Evolutionary conservation across 2,329 filamentous ascomycete species (phyloP).

Genomic region (Apiospora rasikravindrae): DNA sequence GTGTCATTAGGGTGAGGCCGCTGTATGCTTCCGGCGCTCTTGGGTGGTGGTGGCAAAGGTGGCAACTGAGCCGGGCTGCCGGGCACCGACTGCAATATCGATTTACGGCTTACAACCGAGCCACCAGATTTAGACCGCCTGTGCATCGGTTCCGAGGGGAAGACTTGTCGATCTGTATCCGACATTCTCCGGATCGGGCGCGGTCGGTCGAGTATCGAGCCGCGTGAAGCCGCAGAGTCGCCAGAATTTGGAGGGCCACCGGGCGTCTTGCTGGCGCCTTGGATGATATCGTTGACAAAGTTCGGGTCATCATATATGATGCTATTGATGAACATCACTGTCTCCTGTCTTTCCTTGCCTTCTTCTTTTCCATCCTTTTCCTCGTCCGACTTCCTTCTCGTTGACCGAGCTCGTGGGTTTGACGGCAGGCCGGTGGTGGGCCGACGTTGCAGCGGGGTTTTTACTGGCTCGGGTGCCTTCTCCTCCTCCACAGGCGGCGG

Average conservation of each 20-base stretch:
- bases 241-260: slow-evolving; percentile 30
- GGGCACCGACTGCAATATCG: slow-evolving; percentile 48
- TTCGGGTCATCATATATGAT: slow-evolving; percentile 60
- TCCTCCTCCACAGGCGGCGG: slow-evolving; percentile 36
- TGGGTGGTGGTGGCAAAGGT: slow-evolving; percentile 55
- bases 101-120: slow-evolving; percentile 51
- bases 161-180: slow-evolving; percentile 52
- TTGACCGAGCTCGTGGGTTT: slow-evolving; percentile 49
- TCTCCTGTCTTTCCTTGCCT: slow-evolving; percentile 44
- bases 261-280: slow-evolving; percentile 44
- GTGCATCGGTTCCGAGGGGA: slow-evolving; percentile 53
- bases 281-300: slow-evolving; percentile 55
- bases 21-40: slow-evolving; percentile 43
- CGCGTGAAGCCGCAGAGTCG: slow-evolving; percentile 36
- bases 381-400: slow-evolving; percentile 38
- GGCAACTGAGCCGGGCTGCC: slow-evolving; percentile 57
- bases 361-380: slow-evolving; percentile 37
- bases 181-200: slow-evolving; percentile 59
- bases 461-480: slow-evolving; percentile 37
- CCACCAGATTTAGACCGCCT: slow-evolving; percentile 56
- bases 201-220: slow-evolving; percentile 55
- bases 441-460: slow-evolving; percentile 50
- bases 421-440: slow-evolving; percentile 53
- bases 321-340: slow-evolving; percentile 61
- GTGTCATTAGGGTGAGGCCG: slow-evolving; percentile 57